Percentiles rank a stretch among this genome's conserved stretches.
Conservation (phyloP, 2,329 filamentous ascomycete species). For the Arthrinium phaeospermum region DNA sequence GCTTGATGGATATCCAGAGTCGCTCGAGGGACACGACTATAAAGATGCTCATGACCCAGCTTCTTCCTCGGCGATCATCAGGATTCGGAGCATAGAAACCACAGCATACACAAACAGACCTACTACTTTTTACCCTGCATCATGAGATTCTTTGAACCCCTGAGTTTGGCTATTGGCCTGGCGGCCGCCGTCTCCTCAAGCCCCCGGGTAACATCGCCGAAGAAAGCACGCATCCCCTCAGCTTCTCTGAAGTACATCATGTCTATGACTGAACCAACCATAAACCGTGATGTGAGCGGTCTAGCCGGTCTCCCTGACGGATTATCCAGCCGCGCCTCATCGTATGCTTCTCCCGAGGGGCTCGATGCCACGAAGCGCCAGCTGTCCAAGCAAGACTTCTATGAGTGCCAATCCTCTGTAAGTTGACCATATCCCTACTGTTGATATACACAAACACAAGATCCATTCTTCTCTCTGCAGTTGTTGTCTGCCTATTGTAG, state of each 20-base stretch:
- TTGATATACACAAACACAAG: background rate
- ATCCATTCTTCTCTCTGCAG: background rate
- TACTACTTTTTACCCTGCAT: background rate
- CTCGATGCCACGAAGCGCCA: conserved; percentile 24
- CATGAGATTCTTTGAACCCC: conserved; percentile 35
- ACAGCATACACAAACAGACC: background rate
- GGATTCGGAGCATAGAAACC: background rate
- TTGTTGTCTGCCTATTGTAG: background rate
- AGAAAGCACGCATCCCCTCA: background rate
- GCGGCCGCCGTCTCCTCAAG: conserved; percentile 30
- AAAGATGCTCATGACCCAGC: background rate
- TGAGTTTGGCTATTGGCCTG: conserved; percentile 35
- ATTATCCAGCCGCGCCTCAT: conserved; percentile 26
- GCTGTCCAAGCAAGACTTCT: conserved; percentile 37
- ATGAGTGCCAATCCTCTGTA: conserved; percentile 42
- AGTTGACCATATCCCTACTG: conserved; percentile 14
- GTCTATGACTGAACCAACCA: conserved; percentile 28
- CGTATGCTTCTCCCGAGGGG: conserved; percentile 17
- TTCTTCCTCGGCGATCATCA: background rate
- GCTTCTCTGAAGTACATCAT: conserved; percentile 28
- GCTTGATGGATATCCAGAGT: no score
- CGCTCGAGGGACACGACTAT: background rate
- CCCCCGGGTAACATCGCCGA: conserved; percentile 20
- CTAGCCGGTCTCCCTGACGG: conserved; percentile 33
- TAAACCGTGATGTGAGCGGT: conserved; percentile 30